These are phyloP conservation scores for Penicillium expansum DNA, from an alignment of 2,329 filamentous ascomycete species.

Conservation along the genomic window DNA sequence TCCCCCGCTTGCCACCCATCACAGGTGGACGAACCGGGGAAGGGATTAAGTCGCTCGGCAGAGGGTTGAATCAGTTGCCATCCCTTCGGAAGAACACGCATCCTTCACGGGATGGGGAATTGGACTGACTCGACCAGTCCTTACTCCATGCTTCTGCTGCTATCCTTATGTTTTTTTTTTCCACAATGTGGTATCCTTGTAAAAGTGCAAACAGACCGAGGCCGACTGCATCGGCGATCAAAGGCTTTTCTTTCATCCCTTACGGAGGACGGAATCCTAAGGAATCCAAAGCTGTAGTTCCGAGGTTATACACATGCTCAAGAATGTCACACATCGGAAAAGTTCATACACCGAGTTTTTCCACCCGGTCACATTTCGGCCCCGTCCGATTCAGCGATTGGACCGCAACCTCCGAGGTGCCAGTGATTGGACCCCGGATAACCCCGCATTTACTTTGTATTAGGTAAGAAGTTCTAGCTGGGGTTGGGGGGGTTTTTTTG, in stretches of 20 bases:
- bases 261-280: not conserved
- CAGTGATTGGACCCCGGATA: constrained; percentile 25
- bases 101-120: constrained; percentile 2
- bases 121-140: not conserved
- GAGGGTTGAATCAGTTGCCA: not conserved
- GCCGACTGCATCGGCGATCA: constrained; percentile 16
- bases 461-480: constrained; percentile 16
- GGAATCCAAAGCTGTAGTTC: not conserved
- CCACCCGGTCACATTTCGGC: constrained; percentile 18
- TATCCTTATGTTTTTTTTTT: not conserved
- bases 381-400: constrained; percentile 21
- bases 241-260: not conserved
- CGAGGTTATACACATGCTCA: constrained; percentile 10
- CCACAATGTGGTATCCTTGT: not conserved
- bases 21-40: not conserved
- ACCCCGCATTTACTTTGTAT: constrained; percentile 26
- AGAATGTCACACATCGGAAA: constrained; percentile 10
- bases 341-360: constrained; percentile 20
- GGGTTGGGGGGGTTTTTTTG: not conserved
- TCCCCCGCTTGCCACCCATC: not conserved
- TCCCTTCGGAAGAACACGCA: not conserved
- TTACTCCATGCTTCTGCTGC: not conserved
- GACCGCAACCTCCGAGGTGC: constrained; percentile 20
- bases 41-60: constrained; percentile 1
- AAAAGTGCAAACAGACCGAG: constrained; percentile 8